Evolutionary conservation across 2,329 filamentous ascomycete species (phyloP), one percentile per base, ranked within the genome.

Genomic region (Hypoxylon rubiginosum): DNA sequence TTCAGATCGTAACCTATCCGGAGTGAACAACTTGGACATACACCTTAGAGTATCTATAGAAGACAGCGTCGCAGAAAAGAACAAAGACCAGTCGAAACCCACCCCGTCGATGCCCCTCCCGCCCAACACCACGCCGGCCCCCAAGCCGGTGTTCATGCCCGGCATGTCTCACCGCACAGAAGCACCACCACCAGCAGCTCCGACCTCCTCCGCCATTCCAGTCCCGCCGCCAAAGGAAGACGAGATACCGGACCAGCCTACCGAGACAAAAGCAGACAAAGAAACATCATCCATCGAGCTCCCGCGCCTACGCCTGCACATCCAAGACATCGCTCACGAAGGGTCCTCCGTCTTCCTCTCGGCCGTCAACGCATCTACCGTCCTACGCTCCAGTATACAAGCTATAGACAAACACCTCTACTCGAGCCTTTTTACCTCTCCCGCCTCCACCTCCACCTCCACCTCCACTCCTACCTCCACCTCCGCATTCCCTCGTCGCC

Each of bases 391-490:
- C 11, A 89, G 91, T 62, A 86, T 94, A 32, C 78, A 85, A 53
- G 86, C 87, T 67, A 93, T 97, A 15, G 85, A 96, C 52, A 82
- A 83, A 30, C 85, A 89, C 26, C 88, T 98, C 30, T 98, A 97
- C 78, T 26, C 45, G 21, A 24, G 36, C 45, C 32, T 10, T n/a
- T n/a, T n/a, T n/a, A n/a, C n/a, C n/a, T n/a, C n/a, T n/a, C n/a
- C n/a, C n/a, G n/a, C n/a, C n/a, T n/a, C n/a, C n/a, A n/a, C n/a
- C n/a, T n/a, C 41, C 7, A 21, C 48, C n/a, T 21, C 5, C 17
- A 72, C 75, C 48, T 79, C 80, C n/a, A 81, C 82, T 51, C 70
- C 74, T 4, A 78, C 80, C 65, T 74, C 77, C 26, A 76, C 78
- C 49, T 83, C 82, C 10, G 8, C 36, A 71, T 69, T 19, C 7